These are phyloP conservation scores for Physcomitrellopsis africana DNA, from an alignment of 225 moss, liverwort and hornwort genomes.

Conservation along the genomic window DNA sequence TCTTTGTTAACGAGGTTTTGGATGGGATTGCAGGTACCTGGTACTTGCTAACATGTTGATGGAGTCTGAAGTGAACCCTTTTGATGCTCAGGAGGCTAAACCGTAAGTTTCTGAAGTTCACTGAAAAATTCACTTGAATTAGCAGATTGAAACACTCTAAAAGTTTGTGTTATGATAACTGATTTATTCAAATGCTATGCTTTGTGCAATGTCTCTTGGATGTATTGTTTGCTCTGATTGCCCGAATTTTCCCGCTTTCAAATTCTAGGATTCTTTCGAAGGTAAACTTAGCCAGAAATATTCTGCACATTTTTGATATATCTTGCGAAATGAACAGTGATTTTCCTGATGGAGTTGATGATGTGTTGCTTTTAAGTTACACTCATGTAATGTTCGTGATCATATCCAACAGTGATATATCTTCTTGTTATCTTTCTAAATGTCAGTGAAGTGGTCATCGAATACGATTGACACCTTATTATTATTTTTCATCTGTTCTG, in stretches of 20 bases:
- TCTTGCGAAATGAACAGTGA: too few species aligned
- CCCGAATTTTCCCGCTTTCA: too few species aligned
- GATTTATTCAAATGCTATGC: neutral
- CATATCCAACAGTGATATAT: too few species aligned
- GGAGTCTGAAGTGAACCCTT: conserved; percentile 81
- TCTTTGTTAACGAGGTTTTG: neutral
- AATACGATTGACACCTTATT: neutral
- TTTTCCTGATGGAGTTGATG: too few species aligned
- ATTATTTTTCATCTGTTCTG: neutral
- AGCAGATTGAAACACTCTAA: neutral
- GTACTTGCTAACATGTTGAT: conserved; percentile 83
- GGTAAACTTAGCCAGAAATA: too few species aligned
- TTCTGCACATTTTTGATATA: too few species aligned
- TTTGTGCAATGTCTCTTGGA: too few species aligned
- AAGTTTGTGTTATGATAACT: neutral
- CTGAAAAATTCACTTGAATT: neutral
- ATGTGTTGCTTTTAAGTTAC: too few species aligned
- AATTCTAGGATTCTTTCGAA: too few species aligned
- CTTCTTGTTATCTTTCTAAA: too few species aligned
- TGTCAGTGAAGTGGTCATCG: neutral
- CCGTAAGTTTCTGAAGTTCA: conserved; percentile 49
- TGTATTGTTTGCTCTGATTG: too few species aligned
- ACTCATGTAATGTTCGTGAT: too few species aligned
- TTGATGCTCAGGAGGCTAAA: conserved; percentile 84
- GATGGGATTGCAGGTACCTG: conserved; percentile 51